Percentiles rank a stretch among this genome's conserved stretches.
These are phyloP conservation scores for Fusarium multiceps DNA, from an alignment of 2,329 filamentous ascomycete genomes.

Conservation along the genomic window DNA sequence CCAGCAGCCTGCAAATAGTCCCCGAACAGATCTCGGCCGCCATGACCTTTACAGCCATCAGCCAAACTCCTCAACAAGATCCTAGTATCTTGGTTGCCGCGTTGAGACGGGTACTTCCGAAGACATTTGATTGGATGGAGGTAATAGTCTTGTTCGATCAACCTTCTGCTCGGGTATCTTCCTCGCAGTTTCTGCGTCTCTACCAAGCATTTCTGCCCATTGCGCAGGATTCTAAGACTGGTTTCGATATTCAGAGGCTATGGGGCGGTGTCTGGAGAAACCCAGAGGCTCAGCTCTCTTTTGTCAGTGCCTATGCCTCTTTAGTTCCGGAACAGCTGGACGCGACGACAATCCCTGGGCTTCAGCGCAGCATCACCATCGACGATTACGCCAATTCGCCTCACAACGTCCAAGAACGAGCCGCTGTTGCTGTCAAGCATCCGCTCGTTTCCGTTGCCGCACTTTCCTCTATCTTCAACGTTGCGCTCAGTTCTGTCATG, in stretches of 20 bases:
- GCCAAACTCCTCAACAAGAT: constrained; percentile 65
- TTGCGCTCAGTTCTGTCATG: constrained; percentile 69
- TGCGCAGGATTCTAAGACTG: constrained; percentile 62
- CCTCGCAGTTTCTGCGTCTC: constrained; percentile 81
- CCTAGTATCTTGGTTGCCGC: constrained; percentile 69
- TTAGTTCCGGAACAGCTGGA: constrained; percentile 81
- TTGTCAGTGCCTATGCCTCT: constrained; percentile 87
- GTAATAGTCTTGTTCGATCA: constrained; percentile 86
- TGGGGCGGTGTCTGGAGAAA: constrained; percentile 94
- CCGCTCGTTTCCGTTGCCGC: constrained; percentile 91
- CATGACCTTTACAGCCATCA: constrained; percentile 74
- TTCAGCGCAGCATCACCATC: constrained; percentile 80
- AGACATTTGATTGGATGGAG: constrained; percentile 75
- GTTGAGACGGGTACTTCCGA: constrained; percentile 69
- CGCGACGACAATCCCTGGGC: constrained; percentile 82
- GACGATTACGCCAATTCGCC: constrained; percentile 65
- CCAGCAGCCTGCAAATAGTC: constrained; percentile 70
- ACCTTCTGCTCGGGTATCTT: constrained; percentile 78
- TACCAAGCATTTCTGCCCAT: constrained; percentile 83
- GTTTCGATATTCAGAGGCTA: constrained; percentile 84
- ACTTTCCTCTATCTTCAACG: constrained; percentile 74
- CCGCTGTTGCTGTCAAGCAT: constrained; percentile 76
- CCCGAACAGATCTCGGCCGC: constrained; percentile 87
- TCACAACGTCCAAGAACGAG: constrained; percentile 62
- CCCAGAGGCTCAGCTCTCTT: constrained; percentile 90